Evolutionary conservation across 306 rosid genomes (phyloP).

Genomic region (Cicer chorassanicum): DNA sequence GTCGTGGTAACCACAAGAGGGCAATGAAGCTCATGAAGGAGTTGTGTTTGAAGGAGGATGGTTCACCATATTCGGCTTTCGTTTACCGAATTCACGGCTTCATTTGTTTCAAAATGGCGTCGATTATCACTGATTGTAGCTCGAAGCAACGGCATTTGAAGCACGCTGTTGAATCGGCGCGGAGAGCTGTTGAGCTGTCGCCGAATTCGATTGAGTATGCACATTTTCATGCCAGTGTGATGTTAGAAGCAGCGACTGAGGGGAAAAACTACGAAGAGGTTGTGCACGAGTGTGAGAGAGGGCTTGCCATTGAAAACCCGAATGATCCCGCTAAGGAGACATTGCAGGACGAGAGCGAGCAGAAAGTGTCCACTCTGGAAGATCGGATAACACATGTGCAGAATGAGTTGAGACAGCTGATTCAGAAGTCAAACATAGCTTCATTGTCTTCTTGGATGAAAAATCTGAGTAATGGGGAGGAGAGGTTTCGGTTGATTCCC

Average conservation of each 20-base stretch:
- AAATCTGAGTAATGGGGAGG: slow-evolving; percentile 84
- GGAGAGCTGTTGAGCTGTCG: slow-evolving; percentile 72
- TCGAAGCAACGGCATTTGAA: slow-evolving; percentile 75
- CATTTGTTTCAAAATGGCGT: slow-evolving; percentile 71
- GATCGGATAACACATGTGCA: slow-evolving; percentile 70
- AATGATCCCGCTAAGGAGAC: slow-evolving; percentile 90
- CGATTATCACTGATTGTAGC: slow-evolving; percentile 66
- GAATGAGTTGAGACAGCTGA: slow-evolving; percentile 78
- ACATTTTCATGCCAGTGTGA: slow-evolving; percentile 75
- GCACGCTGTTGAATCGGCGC: slow-evolving; percentile 82
- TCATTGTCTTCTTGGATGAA: slow-evolving; percentile 91
- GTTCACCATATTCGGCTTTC: slow-evolving; percentile 61
- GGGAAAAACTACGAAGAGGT: slow-evolving; percentile 84
- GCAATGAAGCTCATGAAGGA: slow-evolving; percentile 90
- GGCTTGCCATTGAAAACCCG: slow-evolving; percentile 68
- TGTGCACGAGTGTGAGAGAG: slow-evolving; percentile 85
- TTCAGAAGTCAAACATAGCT: slow-evolving; percentile 88
- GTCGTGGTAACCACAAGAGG: slow-evolving; percentile 89
- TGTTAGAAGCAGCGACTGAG: slow-evolving; percentile 80
- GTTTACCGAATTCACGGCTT: slow-evolving; percentile 85
- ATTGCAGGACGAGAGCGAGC: slow-evolving; percentile 86
- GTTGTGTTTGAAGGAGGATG: slow-evolving; percentile 60
- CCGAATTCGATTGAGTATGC: slow-evolving; percentile 84
- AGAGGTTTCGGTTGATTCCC: slow-evolving; percentile 82
- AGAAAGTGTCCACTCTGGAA: slow-evolving; percentile 57